Conservation (phyloP, 768 basidiomycete genomes). For the Boletellus sp. region DNA sequence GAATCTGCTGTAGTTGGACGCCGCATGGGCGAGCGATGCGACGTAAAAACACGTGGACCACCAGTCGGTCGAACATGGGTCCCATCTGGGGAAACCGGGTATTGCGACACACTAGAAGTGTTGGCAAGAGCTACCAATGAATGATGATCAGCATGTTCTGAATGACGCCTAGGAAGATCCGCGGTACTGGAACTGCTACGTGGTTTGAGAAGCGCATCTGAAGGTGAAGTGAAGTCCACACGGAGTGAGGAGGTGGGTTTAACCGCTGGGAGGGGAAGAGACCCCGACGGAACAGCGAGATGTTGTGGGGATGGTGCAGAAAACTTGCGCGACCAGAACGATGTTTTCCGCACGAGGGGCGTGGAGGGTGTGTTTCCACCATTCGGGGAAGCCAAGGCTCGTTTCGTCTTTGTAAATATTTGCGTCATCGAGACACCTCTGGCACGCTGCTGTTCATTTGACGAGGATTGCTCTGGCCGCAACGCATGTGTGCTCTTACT, state of each 20-base stretch:
- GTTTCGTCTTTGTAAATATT: slow-evolving; percentile 40
- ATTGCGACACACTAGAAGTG: slow-evolving; percentile 12
- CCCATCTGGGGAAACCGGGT: slow-evolving; percentile 3
- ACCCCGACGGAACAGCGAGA: slow-evolving; percentile 28
- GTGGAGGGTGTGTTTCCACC: slow-evolving; percentile 30
- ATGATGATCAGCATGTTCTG: slow-evolving; percentile 28
- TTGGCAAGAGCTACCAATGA: slow-evolving; percentile 7
- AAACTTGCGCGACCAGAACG: slow-evolving; percentile 63
- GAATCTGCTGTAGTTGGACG: slow-evolving; percentile 47
- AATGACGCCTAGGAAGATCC: slow-evolving; percentile 44
- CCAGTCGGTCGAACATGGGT: slow-evolving; percentile 16
- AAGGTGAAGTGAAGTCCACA: slow-evolving; percentile 28
- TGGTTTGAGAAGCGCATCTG: slow-evolving; percentile 16
- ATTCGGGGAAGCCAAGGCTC: slow-evolving; percentile 36
- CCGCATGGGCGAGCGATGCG: slow-evolving; percentile 17
- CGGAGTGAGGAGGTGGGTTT: slow-evolving; percentile 44
- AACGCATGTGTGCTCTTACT: slow-evolving; percentile 48
- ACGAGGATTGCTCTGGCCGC: slow-evolving; percentile 10
- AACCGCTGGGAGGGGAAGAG: slow-evolving; percentile 37
- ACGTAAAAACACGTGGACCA: slow-evolving; percentile 10
- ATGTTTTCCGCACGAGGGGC: slow-evolving; percentile 51
- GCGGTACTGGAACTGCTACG: slow-evolving; percentile 20
- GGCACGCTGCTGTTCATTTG: slow-evolving; percentile 31
- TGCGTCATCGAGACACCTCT: slow-evolving; percentile 60
- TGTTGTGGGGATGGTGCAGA: slow-evolving; percentile 34